Percentiles rank a stretch among this genome's conserved stretches.
phyloP scores from a whole-genome alignment of 257 asterid genomes.

The Cruciata laevipes region DNA sequence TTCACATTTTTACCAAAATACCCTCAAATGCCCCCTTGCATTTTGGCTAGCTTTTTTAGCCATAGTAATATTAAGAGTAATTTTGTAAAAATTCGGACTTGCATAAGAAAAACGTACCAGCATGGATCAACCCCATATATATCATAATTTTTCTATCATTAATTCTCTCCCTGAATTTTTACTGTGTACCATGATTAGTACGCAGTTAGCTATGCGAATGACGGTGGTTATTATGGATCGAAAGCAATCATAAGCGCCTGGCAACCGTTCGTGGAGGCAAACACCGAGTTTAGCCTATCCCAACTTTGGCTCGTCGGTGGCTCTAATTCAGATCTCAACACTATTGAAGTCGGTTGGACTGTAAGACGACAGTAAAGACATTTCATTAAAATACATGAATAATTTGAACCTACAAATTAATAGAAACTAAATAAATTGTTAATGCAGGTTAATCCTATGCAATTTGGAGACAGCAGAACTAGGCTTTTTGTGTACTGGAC shows the following conservation, averaged over 20 bases:
- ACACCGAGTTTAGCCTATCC: constrained; percentile 11
- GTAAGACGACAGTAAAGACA: too few relatives aligned
- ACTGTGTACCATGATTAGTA: constrained; percentile 36
- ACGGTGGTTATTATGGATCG: constrained; percentile 17
- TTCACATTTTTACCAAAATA: too few relatives aligned
- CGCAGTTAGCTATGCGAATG: constrained; percentile 32
- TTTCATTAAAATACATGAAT: too few relatives aligned
- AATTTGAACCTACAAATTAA: too few relatives aligned
- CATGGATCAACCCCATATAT: too few relatives aligned
- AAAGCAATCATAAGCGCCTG: constrained; percentile 14
- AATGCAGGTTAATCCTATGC: not conserved
- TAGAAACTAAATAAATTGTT: too few relatives aligned
- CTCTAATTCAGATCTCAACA: not conserved
- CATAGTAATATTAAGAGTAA: too few relatives aligned
- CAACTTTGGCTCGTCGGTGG: not conserved
- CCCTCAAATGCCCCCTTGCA: too few relatives aligned
- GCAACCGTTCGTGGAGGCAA: constrained; percentile 14
- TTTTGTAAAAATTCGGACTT: too few relatives aligned
- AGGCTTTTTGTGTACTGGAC: constrained; percentile 3
- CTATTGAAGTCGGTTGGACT: constrained; percentile 11
- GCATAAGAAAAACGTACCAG: too few relatives aligned
- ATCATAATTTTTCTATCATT: not conserved
- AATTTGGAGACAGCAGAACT: not conserved
- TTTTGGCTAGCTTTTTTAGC: too few relatives aligned
- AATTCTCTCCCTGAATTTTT: not conserved